Base-by-base conservation (phyloP, 768 basidiomycete genomes). In the Termitomyces sp. region DNA sequence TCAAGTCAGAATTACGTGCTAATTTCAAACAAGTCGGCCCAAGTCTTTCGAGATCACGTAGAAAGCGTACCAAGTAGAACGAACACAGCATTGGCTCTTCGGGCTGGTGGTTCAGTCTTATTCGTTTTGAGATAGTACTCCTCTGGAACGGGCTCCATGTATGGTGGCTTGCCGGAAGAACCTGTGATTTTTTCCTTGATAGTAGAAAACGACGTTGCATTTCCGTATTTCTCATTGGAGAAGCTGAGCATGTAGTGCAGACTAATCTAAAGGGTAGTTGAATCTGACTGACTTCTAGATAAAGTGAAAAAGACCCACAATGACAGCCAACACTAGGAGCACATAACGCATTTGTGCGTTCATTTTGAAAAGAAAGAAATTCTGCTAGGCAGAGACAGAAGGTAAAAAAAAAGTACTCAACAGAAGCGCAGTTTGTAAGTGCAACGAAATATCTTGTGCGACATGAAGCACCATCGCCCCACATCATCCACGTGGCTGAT, bases 51-150 rank as follows among this genome's bases (percentile, higher is more conserved):
- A 28, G 39, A 28, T 49, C 56, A 53, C 55, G 52, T 53, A 2
- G 3, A 6, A 7, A 39, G 3, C 67, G 27, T 43, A 80, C 80
- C 80, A 43, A 98, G 82, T 61, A 92, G 80, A 48, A 92, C 91
- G 66, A 94, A 87, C 3, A 82, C 84, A 25, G 92, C 92, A 66
- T 91, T 93, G 3, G 89, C 90, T 66, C 81, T 91, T 39, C 85
- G 76, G n/a, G 72, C 76, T 40, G 73, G 74, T 1, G 70, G 64
- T 19, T 70, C 65, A 2, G 73, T 68, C 42, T 60, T 57, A 56
- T 77, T 77, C 17, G 68, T 56, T 16, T 69, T 68, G 54, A 75
- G 59, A 66, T 82, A 85, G 68, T 85, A 85, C 27, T 81, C 75
- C 3, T 83, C 83, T 8, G 82, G 78, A 3, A 88, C 71, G n/a